Conservation (phyloP, 2,329 filamentous ascomycete species). For the Paraphoma chrysanthemicola region DNA sequence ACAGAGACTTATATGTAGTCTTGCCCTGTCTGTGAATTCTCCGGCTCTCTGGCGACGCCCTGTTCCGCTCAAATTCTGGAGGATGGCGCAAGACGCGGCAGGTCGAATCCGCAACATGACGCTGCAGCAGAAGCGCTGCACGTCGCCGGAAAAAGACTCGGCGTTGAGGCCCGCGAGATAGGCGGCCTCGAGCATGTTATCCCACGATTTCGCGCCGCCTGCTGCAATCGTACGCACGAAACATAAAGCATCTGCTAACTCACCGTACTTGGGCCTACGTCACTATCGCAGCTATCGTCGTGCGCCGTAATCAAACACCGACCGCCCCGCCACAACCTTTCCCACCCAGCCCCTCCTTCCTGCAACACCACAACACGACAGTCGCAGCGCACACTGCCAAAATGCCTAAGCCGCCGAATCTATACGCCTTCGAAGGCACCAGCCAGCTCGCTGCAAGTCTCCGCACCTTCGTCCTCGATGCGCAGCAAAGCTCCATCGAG, state of each 20-base stretch:
- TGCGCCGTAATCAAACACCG: slow-evolving; percentile 13
- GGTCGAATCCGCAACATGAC: slow-evolving; percentile 8
- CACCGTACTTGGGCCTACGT: slow-evolving; percentile 7
- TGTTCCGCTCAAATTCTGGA: too few species aligned
- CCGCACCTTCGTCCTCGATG: slow-evolving; percentile 80
- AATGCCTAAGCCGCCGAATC: slow-evolving; percentile 59
- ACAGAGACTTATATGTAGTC: background rate
- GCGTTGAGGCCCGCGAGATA: slow-evolving; percentile 12
- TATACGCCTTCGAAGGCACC: slow-evolving; percentile 79
- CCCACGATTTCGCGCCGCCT: background rate
- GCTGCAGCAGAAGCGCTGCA: background rate
- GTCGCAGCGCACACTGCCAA: background rate
- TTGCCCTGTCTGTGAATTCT: too few species aligned
- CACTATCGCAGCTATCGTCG: slow-evolving; percentile 19
- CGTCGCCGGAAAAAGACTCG: slow-evolving; percentile 7
- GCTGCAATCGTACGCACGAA: slow-evolving; percentile 1
- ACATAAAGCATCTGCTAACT: background rate
- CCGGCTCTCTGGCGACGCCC: too few species aligned
- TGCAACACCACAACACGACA: slow-evolving; percentile 8
- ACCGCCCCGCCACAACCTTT: slow-evolving; percentile 19
- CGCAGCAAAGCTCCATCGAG: slow-evolving; percentile 78
- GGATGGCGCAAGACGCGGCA: slow-evolving; percentile 13
- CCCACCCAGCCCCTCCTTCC: slow-evolving; percentile 5
- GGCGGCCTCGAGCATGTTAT: slow-evolving; percentile 1
- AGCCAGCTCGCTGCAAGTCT: slow-evolving; percentile 77